phyloP scores from a whole-genome alignment of 257 asterid species.

The Nicotiana otophora region DNA sequence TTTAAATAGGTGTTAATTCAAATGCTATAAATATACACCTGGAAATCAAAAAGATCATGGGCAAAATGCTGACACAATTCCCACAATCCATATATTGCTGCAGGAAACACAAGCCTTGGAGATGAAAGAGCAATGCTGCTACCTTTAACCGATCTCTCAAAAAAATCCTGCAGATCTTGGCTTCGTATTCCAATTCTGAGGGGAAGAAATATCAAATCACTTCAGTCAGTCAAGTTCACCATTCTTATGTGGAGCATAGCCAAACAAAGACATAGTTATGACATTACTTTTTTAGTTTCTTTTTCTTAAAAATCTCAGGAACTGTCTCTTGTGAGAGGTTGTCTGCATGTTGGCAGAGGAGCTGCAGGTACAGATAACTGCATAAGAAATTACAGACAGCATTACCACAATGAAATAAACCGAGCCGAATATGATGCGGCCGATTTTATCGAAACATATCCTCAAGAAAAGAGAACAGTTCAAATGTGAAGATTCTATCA shows the following conservation, averaged over 20 bases:
- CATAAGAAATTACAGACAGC: conserved; percentile 12
- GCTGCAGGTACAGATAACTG: conserved; percentile 89
- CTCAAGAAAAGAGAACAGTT: neutral
- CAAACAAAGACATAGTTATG: conserved; percentile 3
- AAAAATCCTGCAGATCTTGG: conserved; percentile 59
- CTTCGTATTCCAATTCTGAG: conserved; percentile 92
- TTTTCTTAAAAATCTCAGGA: conserved; percentile 69
- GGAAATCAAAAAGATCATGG: conserved; percentile 61
- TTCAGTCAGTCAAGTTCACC: neutral
- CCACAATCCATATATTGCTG: conserved; percentile 85
- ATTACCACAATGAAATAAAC: neutral
- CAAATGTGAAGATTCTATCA: neutral
- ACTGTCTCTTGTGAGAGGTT: conserved; percentile 59
- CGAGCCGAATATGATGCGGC: neutral
- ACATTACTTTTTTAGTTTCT: conserved; percentile 59
- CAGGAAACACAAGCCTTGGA: conserved; percentile 92
- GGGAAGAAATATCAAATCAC: conserved; percentile 1
- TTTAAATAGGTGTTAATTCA: neutral
- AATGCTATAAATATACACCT: conserved; percentile 32
- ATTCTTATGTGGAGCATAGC: neutral
- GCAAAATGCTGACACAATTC: conserved; percentile 70
- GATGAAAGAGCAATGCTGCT: conserved; percentile 83
- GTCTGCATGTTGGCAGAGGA: conserved; percentile 80
- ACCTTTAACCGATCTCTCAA: conserved; percentile 70
- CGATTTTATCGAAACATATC: neutral